These are phyloP conservation scores for Venturiaceae sp. DNA, from an alignment of 2,329 filamentous ascomycete genomes.

Conservation along the genomic window DNA sequence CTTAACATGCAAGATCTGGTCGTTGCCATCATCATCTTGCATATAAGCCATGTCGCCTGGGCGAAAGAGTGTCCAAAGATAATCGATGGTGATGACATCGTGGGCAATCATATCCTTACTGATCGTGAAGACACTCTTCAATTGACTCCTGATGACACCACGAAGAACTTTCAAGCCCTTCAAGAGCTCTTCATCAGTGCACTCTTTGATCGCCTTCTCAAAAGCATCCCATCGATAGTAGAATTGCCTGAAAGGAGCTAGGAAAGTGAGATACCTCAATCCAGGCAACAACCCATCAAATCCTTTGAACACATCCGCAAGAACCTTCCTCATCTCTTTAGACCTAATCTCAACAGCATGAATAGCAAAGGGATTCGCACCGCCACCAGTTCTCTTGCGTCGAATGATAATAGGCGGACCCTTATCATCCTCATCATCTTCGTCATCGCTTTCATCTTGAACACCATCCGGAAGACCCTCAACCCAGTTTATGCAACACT, in stretches of 20 bases:
- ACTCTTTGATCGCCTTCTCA: neutral
- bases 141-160: neutral
- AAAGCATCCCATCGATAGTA: neutral
- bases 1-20: constrained; percentile 60
- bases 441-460: neutral
- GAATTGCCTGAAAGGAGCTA: neutral
- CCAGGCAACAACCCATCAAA: neutral
- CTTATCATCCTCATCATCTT: neutral
- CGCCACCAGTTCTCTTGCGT: neutral
- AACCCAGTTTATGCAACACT: neutral
- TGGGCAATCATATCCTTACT: constrained; percentile 20
- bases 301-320: neutral
- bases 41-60: constrained; percentile 72
- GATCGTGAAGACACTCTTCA: neutral
- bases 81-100: constrained; percentile 11
- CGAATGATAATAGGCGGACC: neutral
- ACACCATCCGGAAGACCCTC: neutral
- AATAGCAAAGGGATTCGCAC: neutral
- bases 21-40: constrained; percentile 61
- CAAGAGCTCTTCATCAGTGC: neutral
- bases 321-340: neutral
- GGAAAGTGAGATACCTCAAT: neutral
- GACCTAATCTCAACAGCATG: neutral
- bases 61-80: constrained; percentile 41
- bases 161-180: neutral